phyloP scores from a whole-genome alignment of 2,329 filamentous ascomycete genomes.

The Dichotomopilus funicola region DNA sequence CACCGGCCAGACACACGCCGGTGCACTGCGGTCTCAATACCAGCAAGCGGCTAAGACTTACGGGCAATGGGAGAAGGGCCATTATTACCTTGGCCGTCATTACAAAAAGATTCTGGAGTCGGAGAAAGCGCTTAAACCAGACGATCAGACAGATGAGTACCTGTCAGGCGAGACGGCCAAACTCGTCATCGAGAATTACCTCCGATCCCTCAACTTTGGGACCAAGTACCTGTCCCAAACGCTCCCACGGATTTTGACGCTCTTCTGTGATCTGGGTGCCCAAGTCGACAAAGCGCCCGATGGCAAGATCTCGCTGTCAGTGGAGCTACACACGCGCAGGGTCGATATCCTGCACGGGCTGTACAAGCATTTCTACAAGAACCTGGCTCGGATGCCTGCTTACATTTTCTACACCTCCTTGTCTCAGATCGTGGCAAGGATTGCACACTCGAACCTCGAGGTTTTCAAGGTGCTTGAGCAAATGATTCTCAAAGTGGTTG shows the following conservation, averaged over 20 bases:
- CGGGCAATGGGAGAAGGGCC: slow-evolving; percentile 85
- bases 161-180: slow-evolving; percentile 78
- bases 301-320: slow-evolving; percentile 46
- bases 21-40: slow-evolving; percentile 73
- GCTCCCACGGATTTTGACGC: slow-evolving; percentile 79
- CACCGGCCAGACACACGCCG: slow-evolving; percentile 86
- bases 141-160: slow-evolving; percentile 71
- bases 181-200: slow-evolving; percentile 87
- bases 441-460: slow-evolving; percentile 73
- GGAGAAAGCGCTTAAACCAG: slow-evolving; percentile 67
- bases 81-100: slow-evolving; percentile 93
- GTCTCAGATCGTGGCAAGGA: slow-evolving; percentile 91
- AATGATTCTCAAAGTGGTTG: slow-evolving; percentile 82
- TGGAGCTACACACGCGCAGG: slow-evolving; percentile 48
- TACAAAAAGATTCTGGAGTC: slow-evolving; percentile 95
- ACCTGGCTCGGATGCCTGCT: slow-evolving; percentile 63
- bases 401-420: slow-evolving; percentile 78
- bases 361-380: slow-evolving; percentile 72
- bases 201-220: slow-evolving; percentile 78
- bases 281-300: slow-evolving; percentile 59
- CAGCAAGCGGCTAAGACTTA: slow-evolving; percentile 68
- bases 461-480: slow-evolving; percentile 71
- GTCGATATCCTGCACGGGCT: slow-evolving; percentile 61
- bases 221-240: slow-evolving; percentile 97
- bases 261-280: slow-evolving; percentile 89